These are phyloP conservation scores for Eucalyptus marginata DNA, from an alignment of 345 rosid genomes.

Conservation along the genomic window DNA sequence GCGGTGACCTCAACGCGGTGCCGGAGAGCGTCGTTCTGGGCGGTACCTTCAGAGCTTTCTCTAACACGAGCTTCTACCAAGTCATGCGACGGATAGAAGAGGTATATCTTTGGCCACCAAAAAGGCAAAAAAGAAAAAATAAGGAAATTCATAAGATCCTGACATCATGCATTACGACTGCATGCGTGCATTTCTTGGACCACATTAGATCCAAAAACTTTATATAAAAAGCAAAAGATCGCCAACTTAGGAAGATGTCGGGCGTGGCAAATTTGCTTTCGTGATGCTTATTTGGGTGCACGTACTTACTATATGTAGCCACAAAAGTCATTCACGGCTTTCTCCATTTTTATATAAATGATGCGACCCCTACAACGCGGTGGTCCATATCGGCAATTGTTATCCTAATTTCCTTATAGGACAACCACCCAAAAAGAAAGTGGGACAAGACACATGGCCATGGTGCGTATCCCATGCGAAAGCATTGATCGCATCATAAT, in stretches of 20 bases:
- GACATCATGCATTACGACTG: background rate
- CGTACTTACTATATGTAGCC: background rate
- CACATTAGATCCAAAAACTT: background rate
- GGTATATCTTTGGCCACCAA: conserved; percentile 9
- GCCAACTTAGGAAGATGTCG: background rate
- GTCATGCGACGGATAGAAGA: conserved; percentile 57
- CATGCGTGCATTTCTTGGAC: background rate
- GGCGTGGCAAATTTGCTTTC: background rate
- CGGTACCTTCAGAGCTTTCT: conserved; percentile 80
- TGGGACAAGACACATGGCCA: background rate
- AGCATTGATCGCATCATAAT: background rate
- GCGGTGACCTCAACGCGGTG: conserved; percentile 21
- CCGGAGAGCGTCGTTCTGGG: conserved; percentile 53
- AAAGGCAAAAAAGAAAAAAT: background rate
- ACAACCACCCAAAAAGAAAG: background rate
- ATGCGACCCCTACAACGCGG: background rate
- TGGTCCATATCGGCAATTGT: background rate
- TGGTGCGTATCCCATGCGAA: background rate
- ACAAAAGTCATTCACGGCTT: background rate
- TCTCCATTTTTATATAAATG: background rate
- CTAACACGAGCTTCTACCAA: conserved; percentile 58
- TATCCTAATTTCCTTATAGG: background rate
- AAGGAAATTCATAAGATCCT: background rate
- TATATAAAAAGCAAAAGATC: background rate
- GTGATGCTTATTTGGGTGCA: background rate